A percentile compares a stretch with the other conserved stretches of the same genome.
Evolutionary conservation across 768 basidiomycete genomes (phyloP).

Genomic region (Termitomyces sp.): DNA sequence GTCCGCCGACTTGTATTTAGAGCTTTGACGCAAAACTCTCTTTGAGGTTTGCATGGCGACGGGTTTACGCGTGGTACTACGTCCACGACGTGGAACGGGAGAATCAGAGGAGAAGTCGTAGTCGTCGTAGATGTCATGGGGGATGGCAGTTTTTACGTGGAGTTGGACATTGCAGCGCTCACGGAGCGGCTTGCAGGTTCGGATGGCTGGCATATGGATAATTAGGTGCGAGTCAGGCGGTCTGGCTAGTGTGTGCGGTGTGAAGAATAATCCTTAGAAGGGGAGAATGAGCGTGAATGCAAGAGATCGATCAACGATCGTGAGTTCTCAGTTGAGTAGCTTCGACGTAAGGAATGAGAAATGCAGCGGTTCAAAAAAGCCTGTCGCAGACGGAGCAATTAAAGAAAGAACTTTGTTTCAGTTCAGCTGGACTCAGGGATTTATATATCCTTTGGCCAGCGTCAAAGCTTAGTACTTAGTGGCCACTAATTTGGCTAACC

Average conservation of each 20-base stretch:
- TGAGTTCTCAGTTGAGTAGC: too few relatives aligned
- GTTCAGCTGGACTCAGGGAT: neutral
- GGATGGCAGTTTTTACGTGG: slow-evolving; percentile 17
- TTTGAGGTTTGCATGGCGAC: neutral
- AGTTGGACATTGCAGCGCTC: slow-evolving; percentile 22
- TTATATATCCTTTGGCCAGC: neutral
- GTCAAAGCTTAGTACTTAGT: neutral
- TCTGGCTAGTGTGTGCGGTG: neutral
- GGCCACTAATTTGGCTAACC: too few relatives aligned
- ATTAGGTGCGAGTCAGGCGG: neutral
- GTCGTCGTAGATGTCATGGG: slow-evolving; percentile 2
- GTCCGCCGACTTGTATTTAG: neutral
- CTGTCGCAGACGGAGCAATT: neutral
- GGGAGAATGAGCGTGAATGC: neutral
- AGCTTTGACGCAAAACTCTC: neutral
- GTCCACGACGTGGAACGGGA: neutral
- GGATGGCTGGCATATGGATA: slow-evolving; percentile 15
- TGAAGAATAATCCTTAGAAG: neutral
- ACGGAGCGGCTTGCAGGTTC: slow-evolving; percentile 17
- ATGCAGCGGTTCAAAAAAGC: neutral
- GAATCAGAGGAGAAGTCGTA: neutral
- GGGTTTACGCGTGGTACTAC: slow-evolving; percentile 4
- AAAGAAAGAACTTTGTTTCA: neutral
- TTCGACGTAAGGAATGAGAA: neutral
- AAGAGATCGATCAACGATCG: neutral